Percentiles rank a stretch among this genome's conserved stretches.
Conservation (phyloP, 345 rosid species). For the Zanthoxylum bungeanum region DNA sequence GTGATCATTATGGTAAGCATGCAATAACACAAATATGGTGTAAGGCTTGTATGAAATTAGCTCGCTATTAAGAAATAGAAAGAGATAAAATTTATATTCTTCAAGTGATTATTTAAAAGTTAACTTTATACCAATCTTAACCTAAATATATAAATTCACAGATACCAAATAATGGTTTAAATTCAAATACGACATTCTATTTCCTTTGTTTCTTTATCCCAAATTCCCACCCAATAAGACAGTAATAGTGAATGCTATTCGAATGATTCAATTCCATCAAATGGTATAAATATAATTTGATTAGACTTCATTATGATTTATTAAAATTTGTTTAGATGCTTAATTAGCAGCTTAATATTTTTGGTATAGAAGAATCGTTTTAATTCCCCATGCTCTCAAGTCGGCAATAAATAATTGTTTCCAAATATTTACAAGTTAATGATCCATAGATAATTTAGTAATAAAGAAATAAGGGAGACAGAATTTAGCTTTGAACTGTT, state of each 20-base stretch:
- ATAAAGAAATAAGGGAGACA: slow-evolving; percentile 7
- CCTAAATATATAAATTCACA: too few relatives aligned
- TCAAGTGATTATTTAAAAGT: too few relatives aligned
- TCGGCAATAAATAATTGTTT: slow-evolving; percentile 18
- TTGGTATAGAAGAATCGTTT: neutral
- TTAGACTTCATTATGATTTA: slow-evolving; percentile 11
- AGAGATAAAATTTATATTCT: too few relatives aligned
- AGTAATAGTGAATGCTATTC: too few relatives aligned
- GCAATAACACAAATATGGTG: too few relatives aligned
- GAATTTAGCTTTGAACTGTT: slow-evolving; percentile 28
- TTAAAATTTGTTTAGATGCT: slow-evolving; percentile 3
- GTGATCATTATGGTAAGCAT: too few relatives aligned
- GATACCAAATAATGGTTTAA: too few relatives aligned
- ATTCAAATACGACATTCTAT: neutral
- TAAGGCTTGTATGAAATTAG: too few relatives aligned
- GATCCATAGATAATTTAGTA: slow-evolving; percentile 20
- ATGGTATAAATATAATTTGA: neutral
- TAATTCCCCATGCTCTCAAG: slow-evolving; percentile 26
- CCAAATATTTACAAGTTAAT: slow-evolving; percentile 28
- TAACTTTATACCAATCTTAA: neutral
- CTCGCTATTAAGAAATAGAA: too few relatives aligned
- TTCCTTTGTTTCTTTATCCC: too few relatives aligned
- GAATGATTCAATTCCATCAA: too few relatives aligned
- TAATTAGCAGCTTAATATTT: neutral
- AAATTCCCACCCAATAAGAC: too few relatives aligned